phyloP scores from a whole-genome alignment of 345 rosid species.

The Citropsis articulata region DNA sequence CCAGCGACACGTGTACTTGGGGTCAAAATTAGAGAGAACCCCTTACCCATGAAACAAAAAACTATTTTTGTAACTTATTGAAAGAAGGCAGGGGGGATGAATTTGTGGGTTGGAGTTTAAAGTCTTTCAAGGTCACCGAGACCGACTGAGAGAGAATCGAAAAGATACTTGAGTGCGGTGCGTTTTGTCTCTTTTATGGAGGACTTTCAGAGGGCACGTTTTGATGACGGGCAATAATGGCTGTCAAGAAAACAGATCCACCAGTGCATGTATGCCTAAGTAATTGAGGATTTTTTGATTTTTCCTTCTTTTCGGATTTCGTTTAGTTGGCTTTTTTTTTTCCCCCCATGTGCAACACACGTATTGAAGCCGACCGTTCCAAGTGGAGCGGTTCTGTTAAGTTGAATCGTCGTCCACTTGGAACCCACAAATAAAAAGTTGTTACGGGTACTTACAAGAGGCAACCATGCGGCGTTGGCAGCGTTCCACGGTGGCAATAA shows the following conservation, averaged over 20 bases:
- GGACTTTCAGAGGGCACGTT: background rate
- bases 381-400: background rate
- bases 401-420: background rate
- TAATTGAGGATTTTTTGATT: no score
- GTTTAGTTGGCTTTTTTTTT: no score
- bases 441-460: background rate
- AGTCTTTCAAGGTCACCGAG: constrained; percentile 1
- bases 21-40: background rate
- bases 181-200: background rate
- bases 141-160: background rate
- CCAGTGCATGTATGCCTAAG: background rate
- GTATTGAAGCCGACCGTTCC: background rate
- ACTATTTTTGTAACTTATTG: background rate
- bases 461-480: background rate
- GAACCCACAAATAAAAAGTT: background rate
- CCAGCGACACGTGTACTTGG: background rate
- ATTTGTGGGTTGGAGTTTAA: background rate
- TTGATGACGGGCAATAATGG: background rate
- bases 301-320: background rate
- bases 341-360: background rate
- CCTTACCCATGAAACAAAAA: background rate
- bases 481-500: background rate
- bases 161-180: background rate
- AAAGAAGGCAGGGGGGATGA: constrained; percentile 10
- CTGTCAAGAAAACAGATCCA: background rate